A percentile compares a stretch with the other conserved stretches of the same genome.
Evolutionary conservation across 202 grass and related monocot species (phyloP).

Genomic region (Zizania palustris): DNA sequence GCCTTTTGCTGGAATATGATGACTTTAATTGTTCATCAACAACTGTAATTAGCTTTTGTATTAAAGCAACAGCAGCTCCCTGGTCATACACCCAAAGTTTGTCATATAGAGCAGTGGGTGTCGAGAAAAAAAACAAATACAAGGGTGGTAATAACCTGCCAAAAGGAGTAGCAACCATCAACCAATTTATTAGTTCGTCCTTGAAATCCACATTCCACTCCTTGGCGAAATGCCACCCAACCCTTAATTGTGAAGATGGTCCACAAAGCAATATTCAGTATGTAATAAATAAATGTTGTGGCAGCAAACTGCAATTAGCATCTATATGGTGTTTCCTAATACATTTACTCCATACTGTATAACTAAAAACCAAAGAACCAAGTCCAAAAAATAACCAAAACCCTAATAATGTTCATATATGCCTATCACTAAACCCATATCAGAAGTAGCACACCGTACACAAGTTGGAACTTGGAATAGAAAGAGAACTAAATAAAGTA

Average conservation of each 20-base stretch:
- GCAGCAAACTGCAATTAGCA: not conserved
- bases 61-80: slow-evolving; percentile 82
- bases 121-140: slow-evolving; percentile 29
- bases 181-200: slow-evolving; percentile 95
- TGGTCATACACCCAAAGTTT: slow-evolving; percentile 39
- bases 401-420: not conserved
- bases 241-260: slow-evolving; percentile 45
- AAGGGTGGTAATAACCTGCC: slow-evolving; percentile 68
- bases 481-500: slow-evolving; percentile 33
- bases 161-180: slow-evolving; percentile 99
- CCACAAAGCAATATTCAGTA: not conserved
- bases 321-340: slow-evolving; percentile 11
- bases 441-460: not conserved
- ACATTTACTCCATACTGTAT: not conserved
- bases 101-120: slow-evolving; percentile 33
- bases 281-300: slow-evolving; percentile 19
- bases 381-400: slow-evolving; percentile 4
- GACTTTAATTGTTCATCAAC: slow-evolving; percentile 49
- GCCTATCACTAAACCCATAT: slow-evolving; percentile 1
- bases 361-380: slow-evolving; percentile 12
- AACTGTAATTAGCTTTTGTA: slow-evolving; percentile 69
- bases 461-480: not conserved
- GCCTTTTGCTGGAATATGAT: slow-evolving; percentile 42
- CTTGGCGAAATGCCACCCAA: slow-evolving; percentile 87
- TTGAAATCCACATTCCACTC: slow-evolving; percentile 96